Evolutionary conservation across 768 basidiomycete genomes (phyloP), one percentile per base, ranked within the genome.

Genomic region (Pholiota conissans): DNA sequence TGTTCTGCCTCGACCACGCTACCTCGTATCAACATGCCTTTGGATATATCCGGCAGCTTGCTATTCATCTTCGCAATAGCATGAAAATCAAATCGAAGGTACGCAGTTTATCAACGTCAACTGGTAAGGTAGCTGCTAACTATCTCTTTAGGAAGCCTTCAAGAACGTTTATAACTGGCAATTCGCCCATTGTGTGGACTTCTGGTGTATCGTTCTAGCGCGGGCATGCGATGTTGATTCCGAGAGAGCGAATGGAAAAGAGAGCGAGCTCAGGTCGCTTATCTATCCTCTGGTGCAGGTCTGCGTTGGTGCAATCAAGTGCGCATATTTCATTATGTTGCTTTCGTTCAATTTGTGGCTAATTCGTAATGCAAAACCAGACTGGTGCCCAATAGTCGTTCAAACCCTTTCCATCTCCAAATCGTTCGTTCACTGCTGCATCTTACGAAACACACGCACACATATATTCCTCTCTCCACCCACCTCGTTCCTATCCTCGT

Each of bases 151-250:
- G 89, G 95, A 98, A 63, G 87, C 93, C 8, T 95, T 90, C 75
- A 89, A 89, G 71, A 88, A 90, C 65, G 96, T 99, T 20, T 97
- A 99, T 74, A 99, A 98, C 74, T 99, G 97, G 97, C 97, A 98
- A 74, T 98, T 89, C 63, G 90, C 89, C 2, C 97, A 99, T 70
- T 92, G 87, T 57, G 77, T 99, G 62, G 97, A 99, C 76, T 98
- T 98, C 67, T 99, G 97, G 97, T 83, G 85, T 37, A 80, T 92
- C 39, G 93, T 98, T 9, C 81, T 99, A 9, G 89, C 87, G 20
- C 80, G 87, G 42, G 89, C 93, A 14, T 95, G 92, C 66, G 85
- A 87, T 65, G 74, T 76, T 27, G 76, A 86, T 64, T 74, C 77
- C 2, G 79, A 84, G 57, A 68, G 71, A 13, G 80, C 79, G 53